These are phyloP conservation scores for Staphylotrichum tortipilum DNA, from an alignment of 495 filamentous ascomycete genomes.

Conservation along the genomic window DNA sequence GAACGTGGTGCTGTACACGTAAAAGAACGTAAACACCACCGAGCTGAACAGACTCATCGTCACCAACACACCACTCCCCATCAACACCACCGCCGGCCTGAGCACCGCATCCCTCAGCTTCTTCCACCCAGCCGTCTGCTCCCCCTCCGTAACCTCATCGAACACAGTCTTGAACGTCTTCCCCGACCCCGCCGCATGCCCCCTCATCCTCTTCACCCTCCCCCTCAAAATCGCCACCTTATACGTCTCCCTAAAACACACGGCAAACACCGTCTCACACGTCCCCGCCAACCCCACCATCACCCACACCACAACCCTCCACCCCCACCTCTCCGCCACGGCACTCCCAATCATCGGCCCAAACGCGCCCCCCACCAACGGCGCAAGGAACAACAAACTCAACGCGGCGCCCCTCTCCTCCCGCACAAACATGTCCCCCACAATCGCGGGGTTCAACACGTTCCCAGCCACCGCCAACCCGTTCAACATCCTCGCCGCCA, in stretches of 20 bases:
- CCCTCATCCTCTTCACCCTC: conserved; percentile 37
- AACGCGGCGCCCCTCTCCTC: conserved; percentile 46
- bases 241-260: conserved; percentile 44
- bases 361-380: conserved; percentile 42
- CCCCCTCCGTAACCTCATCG: conserved; percentile 30
- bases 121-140: conserved; percentile 16
- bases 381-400: conserved; percentile 41
- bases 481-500: conserved; percentile 41
- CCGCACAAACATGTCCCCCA: conserved; percentile 47
- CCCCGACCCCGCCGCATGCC: conserved; percentile 18
- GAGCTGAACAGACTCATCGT: conserved; percentile 42
- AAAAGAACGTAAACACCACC: conserved; percentile 45
- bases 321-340: conserved; percentile 51
- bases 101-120: conserved; percentile 35
- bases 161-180: conserved; percentile 18
- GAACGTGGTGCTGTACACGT: conserved; percentile 45
- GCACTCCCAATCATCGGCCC: conserved; percentile 54
- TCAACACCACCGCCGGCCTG: conserved; percentile 41
- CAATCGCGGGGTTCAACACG: conserved; percentile 50
- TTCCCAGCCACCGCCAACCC: conserved; percentile 46
- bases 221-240: conserved; percentile 39
- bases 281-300: conserved; percentile 39
- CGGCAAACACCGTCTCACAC: conserved; percentile 40
- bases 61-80: conserved; percentile 40
- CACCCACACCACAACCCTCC: conserved; percentile 49